Conservation (phyloP, 2,329 filamentous ascomycete species). For the Fusarium piperis region DNA sequence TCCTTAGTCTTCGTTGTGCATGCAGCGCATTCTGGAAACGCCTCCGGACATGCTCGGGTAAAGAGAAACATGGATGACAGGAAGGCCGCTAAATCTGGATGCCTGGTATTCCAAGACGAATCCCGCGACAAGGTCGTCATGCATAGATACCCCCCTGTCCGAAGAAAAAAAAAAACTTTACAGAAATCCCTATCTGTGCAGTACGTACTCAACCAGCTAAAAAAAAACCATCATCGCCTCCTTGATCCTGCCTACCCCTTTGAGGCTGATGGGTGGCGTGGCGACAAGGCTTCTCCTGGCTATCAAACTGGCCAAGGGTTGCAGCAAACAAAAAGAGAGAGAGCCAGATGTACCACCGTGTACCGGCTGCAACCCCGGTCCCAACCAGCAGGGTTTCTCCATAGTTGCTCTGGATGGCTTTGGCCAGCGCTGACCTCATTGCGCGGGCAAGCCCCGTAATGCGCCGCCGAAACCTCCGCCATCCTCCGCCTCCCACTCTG, state of each 20-base stretch:
- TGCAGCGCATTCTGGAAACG: not conserved
- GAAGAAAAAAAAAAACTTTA: not conserved
- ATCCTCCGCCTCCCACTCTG: conserved; percentile 21
- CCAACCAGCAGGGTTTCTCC: conserved; percentile 39
- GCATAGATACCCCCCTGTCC: not conserved
- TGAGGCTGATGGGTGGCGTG: conserved; percentile 30
- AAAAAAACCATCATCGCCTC: conserved; percentile 21
- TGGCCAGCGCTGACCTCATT: conserved; percentile 36
- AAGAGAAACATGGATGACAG: not conserved
- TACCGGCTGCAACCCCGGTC: conserved; percentile 19
- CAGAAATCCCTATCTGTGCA: not conserved
- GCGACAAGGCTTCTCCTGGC: conserved; percentile 11
- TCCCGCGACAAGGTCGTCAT: not conserved
- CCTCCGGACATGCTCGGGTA: conserved; percentile 5
- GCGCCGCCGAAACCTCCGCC: conserved; percentile 37
- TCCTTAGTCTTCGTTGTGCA: conserved; percentile 5
- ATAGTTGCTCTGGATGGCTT: conserved; percentile 27
- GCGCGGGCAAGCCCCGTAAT: conserved; percentile 34
- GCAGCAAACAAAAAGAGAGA: not conserved
- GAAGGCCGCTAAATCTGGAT: not conserved
- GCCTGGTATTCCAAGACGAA: not conserved
- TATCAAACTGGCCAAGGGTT: conserved; percentile 15
- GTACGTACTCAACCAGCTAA: conserved; percentile 15
- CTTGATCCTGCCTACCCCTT: conserved; percentile 30
- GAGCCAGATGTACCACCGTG: conserved; percentile 11